A percentile compares a stretch with the other conserved stretches of the same genome.
Evolutionary conservation across 1,284 basidiomycete genomes (phyloP).

Genomic region (Trametes hirsuta): DNA sequence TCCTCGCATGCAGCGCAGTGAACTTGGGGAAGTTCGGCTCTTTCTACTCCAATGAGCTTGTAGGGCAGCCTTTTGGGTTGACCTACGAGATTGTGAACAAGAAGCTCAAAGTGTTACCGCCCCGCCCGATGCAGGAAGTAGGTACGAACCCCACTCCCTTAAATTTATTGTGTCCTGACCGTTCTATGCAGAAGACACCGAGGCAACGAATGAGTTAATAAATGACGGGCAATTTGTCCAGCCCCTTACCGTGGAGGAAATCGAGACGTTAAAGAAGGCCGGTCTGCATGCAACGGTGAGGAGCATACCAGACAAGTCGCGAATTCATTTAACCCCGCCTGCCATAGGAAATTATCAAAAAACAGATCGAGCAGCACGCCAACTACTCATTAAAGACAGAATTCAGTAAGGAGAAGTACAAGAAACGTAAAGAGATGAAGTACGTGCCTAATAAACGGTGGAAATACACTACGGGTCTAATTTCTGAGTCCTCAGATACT

Average conservation of each 20-base stretch:
- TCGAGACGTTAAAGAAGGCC: conserved; percentile 76
- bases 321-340: neutral
- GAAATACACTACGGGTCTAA: neutral
- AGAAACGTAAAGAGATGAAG: conserved; percentile 95
- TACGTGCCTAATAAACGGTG: conserved; percentile 39
- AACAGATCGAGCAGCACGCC: conserved; percentile 89
- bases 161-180: conserved; percentile 15
- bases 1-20: conserved; percentile 49
- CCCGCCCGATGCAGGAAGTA: conserved; percentile 71
- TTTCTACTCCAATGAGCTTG: conserved; percentile 69
- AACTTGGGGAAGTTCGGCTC: conserved; percentile 76
- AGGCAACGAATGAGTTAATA: conserved; percentile 89
- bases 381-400: conserved; percentile 93
- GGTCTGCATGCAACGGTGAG: conserved; percentile 75
- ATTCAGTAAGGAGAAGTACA: conserved; percentile 97
- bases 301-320: conserved; percentile 2
- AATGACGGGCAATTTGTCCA: conserved; percentile 81
- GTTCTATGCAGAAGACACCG: conserved; percentile 73
- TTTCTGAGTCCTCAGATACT: conserved; percentile 60
- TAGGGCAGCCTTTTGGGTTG: conserved; percentile 75
- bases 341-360: conserved; percentile 86
- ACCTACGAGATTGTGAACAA: conserved; percentile 78
- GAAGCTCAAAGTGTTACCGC: conserved; percentile 62
- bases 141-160: conserved; percentile 46
- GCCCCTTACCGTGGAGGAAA: conserved; percentile 80